Conservation (phyloP, 805 yeast species). For the Candida wancherniae region DNA sequence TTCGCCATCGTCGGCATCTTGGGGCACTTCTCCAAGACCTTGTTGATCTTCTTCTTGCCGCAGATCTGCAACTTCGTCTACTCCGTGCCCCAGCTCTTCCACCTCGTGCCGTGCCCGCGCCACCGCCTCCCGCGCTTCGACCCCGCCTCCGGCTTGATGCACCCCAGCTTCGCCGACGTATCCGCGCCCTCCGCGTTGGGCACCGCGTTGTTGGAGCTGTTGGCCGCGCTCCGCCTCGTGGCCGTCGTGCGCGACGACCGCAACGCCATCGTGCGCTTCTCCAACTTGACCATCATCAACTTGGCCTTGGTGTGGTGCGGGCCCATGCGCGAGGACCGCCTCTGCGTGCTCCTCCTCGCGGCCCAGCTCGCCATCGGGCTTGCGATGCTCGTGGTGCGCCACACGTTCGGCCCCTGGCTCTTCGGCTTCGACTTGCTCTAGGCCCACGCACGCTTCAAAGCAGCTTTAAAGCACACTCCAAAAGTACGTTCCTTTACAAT, state of each 20-base stretch:
- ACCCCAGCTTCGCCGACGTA: slow-evolving; percentile 49
- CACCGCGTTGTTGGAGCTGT: slow-evolving; percentile 32
- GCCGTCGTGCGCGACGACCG: slow-evolving; percentile 23
- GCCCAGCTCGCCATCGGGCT: slow-evolving; percentile 68
- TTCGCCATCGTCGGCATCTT: slow-evolving; percentile 94
- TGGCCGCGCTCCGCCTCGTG: slow-evolving; percentile 50
- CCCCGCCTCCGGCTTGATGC: slow-evolving; percentile 60
- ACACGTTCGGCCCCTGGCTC: slow-evolving; percentile 75
- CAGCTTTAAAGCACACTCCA: too few species aligned
- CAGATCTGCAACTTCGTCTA: slow-evolving; percentile 88
- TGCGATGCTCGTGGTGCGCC: slow-evolving; percentile 65
- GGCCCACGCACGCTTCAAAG: too few species aligned
- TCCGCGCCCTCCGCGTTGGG: slow-evolving; percentile 23
- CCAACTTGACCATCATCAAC: slow-evolving; percentile 87
- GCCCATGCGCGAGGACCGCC: slow-evolving; percentile 77
- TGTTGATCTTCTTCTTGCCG: slow-evolving; percentile 80
- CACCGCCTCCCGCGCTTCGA: slow-evolving; percentile 86
- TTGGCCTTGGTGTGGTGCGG: slow-evolving; percentile 81
- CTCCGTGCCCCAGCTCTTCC: slow-evolving; percentile 88
- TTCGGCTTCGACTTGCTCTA: slow-evolving; percentile 92
- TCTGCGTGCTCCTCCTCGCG: slow-evolving; percentile 56
- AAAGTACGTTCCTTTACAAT: too few species aligned
- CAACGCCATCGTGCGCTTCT: slow-evolving; percentile 39
- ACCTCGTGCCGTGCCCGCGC: slow-evolving; percentile 88
- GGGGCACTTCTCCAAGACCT: slow-evolving; percentile 94